A percentile compares a stretch with the other conserved stretches of the same genome.
phyloP scores from a whole-genome alignment of 768 basidiomycete species.

The Boletus patriciae region DNA sequence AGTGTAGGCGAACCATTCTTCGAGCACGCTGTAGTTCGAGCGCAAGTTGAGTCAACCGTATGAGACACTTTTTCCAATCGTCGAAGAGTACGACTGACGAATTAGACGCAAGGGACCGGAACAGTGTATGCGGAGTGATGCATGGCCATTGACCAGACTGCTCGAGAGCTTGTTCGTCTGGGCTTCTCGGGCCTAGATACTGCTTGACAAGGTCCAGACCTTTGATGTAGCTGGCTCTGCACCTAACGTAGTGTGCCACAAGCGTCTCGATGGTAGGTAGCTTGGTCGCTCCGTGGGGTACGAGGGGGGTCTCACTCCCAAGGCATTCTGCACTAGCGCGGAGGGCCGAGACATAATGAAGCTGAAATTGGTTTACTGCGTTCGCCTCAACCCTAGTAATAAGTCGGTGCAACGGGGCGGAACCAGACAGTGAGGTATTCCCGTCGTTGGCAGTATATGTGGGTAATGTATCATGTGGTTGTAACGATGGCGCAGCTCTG shows the following conservation, averaged over 20 bases:
- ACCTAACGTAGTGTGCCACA: conserved; percentile 5
- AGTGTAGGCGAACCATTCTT: conserved; percentile 31
- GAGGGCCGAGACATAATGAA: conserved; percentile 9
- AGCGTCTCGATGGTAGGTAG: conserved; percentile 4
- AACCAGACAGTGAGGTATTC: not conserved
- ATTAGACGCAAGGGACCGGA: conserved; percentile 32
- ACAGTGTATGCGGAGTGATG: conserved; percentile 31
- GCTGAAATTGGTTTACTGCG: conserved; percentile 14
- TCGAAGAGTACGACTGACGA: conserved; percentile 13
- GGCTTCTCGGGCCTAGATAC: conserved; percentile 14
- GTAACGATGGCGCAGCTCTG: conserved; percentile 3
- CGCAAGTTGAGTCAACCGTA: conserved; percentile 27
- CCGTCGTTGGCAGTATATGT: not conserved
- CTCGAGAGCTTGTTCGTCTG: conserved; percentile 19
- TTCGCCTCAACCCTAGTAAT: not conserved
- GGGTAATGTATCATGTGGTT: not conserved
- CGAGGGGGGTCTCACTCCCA: not conserved
- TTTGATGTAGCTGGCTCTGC: conserved; percentile 2
- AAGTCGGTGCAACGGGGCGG: conserved; percentile 1
- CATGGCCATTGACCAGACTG: conserved; percentile 40
- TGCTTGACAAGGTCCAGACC: not conserved
- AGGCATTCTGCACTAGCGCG: conserved; percentile 8
- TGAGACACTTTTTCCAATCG: conserved; percentile 34
- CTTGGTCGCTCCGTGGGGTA: not conserved
- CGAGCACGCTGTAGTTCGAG: conserved; percentile 40